Evolutionary conservation across 1,284 basidiomycete genomes (phyloP), one percentile per base, ranked within the genome.

Genomic region (Ceratobasidium sp.): DNA sequence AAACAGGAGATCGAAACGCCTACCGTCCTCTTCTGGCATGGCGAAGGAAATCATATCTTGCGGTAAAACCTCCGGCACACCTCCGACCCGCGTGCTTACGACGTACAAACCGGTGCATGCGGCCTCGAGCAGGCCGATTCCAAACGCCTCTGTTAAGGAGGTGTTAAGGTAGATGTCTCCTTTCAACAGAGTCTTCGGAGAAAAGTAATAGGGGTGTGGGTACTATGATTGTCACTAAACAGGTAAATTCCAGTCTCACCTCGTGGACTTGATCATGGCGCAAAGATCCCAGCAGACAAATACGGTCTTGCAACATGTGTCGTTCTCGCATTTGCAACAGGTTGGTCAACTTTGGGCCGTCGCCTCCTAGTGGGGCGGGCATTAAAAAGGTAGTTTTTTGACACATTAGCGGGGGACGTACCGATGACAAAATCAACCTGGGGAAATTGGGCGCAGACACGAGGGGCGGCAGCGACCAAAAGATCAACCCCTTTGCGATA

Each of bases 401-500:
- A 41, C 36, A 41, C 17, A 56, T 50, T 51, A 59, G 29, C 66
- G 59, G 66, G 51, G 33, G 7, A 80, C 89, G 59, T 73, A 93
- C 95, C 97, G 47, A 99, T 89, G 24, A 99, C 83, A 80, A 99
- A 98, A 44, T 89, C 89, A 31, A 99, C 92, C 73, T 95, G 89
- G 0, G 95, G 91, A 81, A 96, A 96, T 0, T 88, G 84, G 0
- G 87, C 87, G 80, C 98, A 99, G 73, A 99, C 93, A 31, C 91
- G 88, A 0, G 97, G 98, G 0, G 96, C 94, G 0, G 94, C 93
- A 0, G 95, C 94, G 0, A 99, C 93, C 19, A 99, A 89, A 2
- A 99, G 88, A 81, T 99, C 98, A 75, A 99, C 93, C 1, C 98
- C 98, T 84, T 99, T 99, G 56, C 98, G 90, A 80, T 99, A 99